These are phyloP conservation scores for Elaeis guineensis DNA, from an alignment of 176 grass and related monocot genomes.

Conservation along the genomic window DNA sequence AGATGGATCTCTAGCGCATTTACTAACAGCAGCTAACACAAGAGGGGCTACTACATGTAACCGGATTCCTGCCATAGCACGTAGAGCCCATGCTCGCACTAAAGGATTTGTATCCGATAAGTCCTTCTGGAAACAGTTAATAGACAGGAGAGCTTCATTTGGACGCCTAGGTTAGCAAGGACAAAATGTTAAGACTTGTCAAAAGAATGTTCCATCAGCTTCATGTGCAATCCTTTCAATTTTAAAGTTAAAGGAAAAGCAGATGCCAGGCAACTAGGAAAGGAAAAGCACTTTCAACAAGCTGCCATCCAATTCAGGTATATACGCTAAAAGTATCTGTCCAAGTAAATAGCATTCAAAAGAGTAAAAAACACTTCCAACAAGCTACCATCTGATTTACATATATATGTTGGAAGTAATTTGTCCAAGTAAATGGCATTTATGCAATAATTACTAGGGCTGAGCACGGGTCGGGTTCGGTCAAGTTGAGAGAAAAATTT, in stretches of 20 bases:
- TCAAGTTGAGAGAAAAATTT: too few species aligned
- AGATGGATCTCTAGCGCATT: constrained; percentile 76
- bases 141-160: constrained; percentile 90
- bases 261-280: neutral
- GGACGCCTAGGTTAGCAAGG: constrained; percentile 44
- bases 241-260: constrained; percentile 1
- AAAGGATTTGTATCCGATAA: constrained; percentile 87
- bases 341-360: too few species aligned
- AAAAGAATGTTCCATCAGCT: neutral
- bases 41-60: constrained; percentile 76
- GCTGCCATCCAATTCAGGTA: too few species aligned
- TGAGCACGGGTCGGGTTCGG: too few species aligned
- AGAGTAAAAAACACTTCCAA: too few species aligned
- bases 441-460: too few species aligned
- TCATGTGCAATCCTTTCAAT: neutral
- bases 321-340: too few species aligned
- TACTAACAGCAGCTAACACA: constrained; percentile 57
- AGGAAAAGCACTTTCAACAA: too few species aligned
- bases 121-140: constrained; percentile 98
- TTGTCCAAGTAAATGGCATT: too few species aligned
- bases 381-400: too few species aligned
- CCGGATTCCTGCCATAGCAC: constrained; percentile 86
- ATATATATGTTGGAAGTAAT: too few species aligned
- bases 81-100: constrained; percentile 86
- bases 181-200: neutral